phyloP scores from a whole-genome alignment of 2,329 filamentous ascomycete genomes.

The Massarina eburnea region DNA sequence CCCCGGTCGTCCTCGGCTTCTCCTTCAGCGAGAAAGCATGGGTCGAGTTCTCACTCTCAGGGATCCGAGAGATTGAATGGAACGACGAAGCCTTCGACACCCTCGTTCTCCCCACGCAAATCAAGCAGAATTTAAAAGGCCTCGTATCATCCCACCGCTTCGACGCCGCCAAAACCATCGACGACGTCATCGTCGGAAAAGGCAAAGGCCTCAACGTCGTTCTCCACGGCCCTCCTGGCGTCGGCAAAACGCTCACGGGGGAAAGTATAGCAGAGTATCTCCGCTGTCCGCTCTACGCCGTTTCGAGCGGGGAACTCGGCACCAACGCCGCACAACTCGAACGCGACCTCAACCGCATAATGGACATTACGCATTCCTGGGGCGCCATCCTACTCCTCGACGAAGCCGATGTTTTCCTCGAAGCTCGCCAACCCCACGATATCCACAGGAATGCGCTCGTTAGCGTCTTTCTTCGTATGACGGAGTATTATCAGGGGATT shows the following conservation, averaged over 20 bases:
- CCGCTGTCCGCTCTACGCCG: constrained; percentile 79
- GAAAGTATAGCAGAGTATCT: constrained; percentile 84
- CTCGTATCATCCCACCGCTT: constrained; percentile 84
- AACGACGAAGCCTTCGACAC: constrained; percentile 81
- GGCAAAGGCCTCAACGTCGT: constrained; percentile 82
- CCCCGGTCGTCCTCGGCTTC: constrained; percentile 82
- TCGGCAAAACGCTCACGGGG: constrained; percentile 85
- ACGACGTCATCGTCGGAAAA: constrained; percentile 72
- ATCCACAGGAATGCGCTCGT: constrained; percentile 84
- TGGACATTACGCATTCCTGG: constrained; percentile 85
- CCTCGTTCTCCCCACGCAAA: constrained; percentile 67
- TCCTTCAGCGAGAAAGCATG: constrained; percentile 86
- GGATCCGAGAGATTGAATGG: constrained; percentile 79
- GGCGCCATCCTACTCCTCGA: constrained; percentile 82
- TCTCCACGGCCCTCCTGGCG: constrained; percentile 76
- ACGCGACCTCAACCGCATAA: constrained; percentile 75
- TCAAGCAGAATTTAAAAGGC: constrained; percentile 71
- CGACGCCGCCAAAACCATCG: constrained; percentile 77
- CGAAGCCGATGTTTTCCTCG: constrained; percentile 65
- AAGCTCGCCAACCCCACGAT: constrained; percentile 80
- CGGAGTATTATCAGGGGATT: constrained; percentile 93
- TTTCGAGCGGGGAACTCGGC: constrained; percentile 78
- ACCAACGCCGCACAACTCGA: constrained; percentile 73
- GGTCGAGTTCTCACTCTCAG: constrained; percentile 83
- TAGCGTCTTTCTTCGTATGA: constrained; percentile 79